These are phyloP conservation scores for Ceratobasidium sp. DNA, from an alignment of 1,284 basidiomycete genomes.

Conservation along the genomic window DNA sequence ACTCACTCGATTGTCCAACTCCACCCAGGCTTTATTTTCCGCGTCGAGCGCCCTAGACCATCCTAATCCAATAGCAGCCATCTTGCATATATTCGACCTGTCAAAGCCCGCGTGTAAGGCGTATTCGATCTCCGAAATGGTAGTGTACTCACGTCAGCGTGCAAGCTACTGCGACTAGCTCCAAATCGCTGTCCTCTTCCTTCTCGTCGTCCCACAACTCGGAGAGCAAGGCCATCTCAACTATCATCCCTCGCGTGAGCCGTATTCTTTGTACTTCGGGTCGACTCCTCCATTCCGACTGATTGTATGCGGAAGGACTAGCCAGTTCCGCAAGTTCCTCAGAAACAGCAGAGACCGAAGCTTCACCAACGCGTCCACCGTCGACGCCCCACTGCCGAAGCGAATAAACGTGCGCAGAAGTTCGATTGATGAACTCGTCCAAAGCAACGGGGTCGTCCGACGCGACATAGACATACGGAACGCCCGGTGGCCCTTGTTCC, in stretches of 20 bases:
- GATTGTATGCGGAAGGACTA: conserved; percentile 67
- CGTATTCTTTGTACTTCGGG: conserved; percentile 60
- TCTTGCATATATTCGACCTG: conserved; percentile 72
- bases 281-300: conserved; percentile 64
- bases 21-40: conserved; percentile 61
- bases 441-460: conserved; percentile 67
- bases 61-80: conserved; percentile 70
- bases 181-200: conserved; percentile 56
- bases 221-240: conserved; percentile 72
- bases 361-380: conserved; percentile 62
- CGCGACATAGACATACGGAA: conserved; percentile 66
- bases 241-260: conserved; percentile 71
- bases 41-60: conserved; percentile 74
- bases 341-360: conserved; percentile 61
- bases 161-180: conserved; percentile 68
- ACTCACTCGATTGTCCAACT: conserved; percentile 59
- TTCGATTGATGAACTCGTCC: conserved; percentile 61
- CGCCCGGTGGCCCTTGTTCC: conserved; percentile 49
- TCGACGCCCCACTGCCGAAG: conserved; percentile 49
- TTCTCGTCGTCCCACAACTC: conserved; percentile 65
- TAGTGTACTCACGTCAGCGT: conserved; percentile 64
- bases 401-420: conserved; percentile 56
- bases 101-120: neutral
- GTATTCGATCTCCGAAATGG: neutral
- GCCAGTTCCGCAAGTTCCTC: conserved; percentile 59